These are phyloP conservation scores for Pneumocystis carinii DNA, from an alignment of 1,139 yeast species.

Conservation along the genomic window DNA sequence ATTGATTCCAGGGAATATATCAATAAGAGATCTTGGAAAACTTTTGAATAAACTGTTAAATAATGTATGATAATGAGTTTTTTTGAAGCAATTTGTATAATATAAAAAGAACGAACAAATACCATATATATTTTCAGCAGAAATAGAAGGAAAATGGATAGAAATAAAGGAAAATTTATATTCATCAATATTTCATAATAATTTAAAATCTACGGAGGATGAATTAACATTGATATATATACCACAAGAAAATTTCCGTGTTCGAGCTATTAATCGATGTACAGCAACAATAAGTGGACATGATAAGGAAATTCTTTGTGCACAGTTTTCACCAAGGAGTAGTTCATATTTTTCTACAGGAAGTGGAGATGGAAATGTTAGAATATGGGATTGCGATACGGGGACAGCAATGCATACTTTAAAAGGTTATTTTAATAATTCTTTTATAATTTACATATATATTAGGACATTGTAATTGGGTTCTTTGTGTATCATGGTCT, in stretches of 20 bases:
- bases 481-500: conserved; percentile 80
- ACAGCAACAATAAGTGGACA: conserved; percentile 92
- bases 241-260: conserved; percentile 90
- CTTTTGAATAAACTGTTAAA: neutral
- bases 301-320: conserved; percentile 80
- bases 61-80: neutral
- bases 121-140: neutral
- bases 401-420: conserved; percentile 77
- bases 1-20: neutral
- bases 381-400: conserved; percentile 95
- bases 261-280: conserved; percentile 77
- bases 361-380: conserved; percentile 93
- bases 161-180: conserved; percentile 71
- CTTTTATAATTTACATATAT: neutral
- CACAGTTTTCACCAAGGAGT: conserved; percentile 85
- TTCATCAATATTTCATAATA: conserved; percentile 68
- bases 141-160: conserved; percentile 20
- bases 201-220: conserved; percentile 81
- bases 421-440: conserved; percentile 14
- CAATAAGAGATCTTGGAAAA: neutral
- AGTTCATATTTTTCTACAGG: conserved; percentile 75
- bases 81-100: neutral
- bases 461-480: conserved; percentile 83
- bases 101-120: neutral
- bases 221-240: conserved; percentile 79